Evolutionary conservation across 192 early-diverging fungal genomes (phyloP).

Genomic region (Funneliformis geosporum): DNA sequence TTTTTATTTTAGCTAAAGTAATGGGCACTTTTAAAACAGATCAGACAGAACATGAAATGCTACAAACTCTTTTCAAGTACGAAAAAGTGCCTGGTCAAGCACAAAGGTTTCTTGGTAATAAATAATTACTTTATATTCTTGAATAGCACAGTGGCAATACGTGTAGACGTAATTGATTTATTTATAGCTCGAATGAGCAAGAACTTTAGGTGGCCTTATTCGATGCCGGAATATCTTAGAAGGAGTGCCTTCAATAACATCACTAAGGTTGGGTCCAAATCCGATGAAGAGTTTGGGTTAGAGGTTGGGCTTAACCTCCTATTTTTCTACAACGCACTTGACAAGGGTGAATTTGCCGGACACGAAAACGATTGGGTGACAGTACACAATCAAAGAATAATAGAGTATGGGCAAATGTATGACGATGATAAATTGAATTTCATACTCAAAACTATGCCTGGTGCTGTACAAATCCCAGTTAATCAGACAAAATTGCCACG

Average conservation of each 20-base stretch:
- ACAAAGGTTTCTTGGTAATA: slow-evolving; percentile 27
- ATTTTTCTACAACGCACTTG: slow-evolving; percentile 28
- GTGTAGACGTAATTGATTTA: slow-evolving; percentile 14
- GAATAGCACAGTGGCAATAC: slow-evolving; percentile 23
- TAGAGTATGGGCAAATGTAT: slow-evolving; percentile 18
- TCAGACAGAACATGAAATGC: slow-evolving; percentile 5
- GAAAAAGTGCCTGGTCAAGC: not conserved
- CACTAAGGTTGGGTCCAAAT: slow-evolving; percentile 6
- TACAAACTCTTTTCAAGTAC: slow-evolving; percentile 4
- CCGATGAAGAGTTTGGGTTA: slow-evolving; percentile 10
- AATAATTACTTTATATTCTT: not conserved
- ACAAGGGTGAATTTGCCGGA: slow-evolving; percentile 7
- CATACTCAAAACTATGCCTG: slow-evolving; percentile 1
- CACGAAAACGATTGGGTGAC: slow-evolving; percentile 7
- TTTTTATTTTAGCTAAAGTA: slow-evolving; percentile 32
- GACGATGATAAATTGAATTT: not conserved
- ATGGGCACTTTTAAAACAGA: not conserved
- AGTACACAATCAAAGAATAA: not conserved
- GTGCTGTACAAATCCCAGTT: slow-evolving; percentile 7
- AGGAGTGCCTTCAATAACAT: slow-evolving; percentile 6
- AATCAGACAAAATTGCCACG: slow-evolving; percentile 4
- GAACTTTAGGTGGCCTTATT: slow-evolving; percentile 26
- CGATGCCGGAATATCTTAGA: slow-evolving; percentile 26
- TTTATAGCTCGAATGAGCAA: slow-evolving; percentile 26
- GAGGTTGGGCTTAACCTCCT: slow-evolving; percentile 12